A percentile compares a stretch with the other conserved stretches of the same genome.
phyloP scores from a whole-genome alignment of 1,139 yeast species.

The Sugiyamaella novakii region DNA sequence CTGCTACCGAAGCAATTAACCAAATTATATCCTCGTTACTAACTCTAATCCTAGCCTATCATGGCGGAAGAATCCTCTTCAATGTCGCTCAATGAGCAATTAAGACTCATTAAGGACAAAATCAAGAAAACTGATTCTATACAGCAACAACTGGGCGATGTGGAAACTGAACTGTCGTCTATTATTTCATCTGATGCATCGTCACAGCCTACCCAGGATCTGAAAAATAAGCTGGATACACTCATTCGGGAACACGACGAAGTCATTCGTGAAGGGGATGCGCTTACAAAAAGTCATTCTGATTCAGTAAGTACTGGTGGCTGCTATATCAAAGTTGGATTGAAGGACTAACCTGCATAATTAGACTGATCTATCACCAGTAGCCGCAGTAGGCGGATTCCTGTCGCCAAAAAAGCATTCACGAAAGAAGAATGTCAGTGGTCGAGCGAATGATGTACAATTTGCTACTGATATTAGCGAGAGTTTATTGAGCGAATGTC shows the following conservation, averaged over 20 bases:
- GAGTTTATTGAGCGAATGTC: conserved; percentile 73
- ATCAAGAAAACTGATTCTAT: conserved; percentile 26
- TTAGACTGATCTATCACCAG: conserved; percentile 8
- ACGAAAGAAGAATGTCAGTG: conserved; percentile 20
- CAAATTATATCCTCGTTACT: too few relatives aligned
- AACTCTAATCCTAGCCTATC: conserved; percentile 4
- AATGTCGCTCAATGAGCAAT: conserved; percentile 22
- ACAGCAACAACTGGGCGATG: conserved; percentile 26
- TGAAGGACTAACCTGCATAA: not conserved
- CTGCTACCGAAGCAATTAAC: too few relatives aligned
- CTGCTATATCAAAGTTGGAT: conserved; percentile 4
- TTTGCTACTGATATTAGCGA: conserved; percentile 85
- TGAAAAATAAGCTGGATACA: conserved; percentile 23
- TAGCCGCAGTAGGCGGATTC: conserved; percentile 12
- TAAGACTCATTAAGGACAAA: conserved; percentile 26
- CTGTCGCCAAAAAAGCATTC: conserved; percentile 17
- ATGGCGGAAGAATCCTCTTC: conserved; percentile 17
- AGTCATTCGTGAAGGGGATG: conserved; percentile 22
- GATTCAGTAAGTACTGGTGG: conserved; percentile 12
- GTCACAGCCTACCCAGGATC: conserved; percentile 6
- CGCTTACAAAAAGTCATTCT: conserved; percentile 12
- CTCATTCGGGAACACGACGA: conserved; percentile 28
- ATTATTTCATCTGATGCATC: conserved; percentile 15
- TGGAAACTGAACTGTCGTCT: conserved; percentile 26
- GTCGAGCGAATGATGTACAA: conserved; percentile 58